Evolutionary conservation across 176 grass and related monocot genomes (phyloP).

Genomic region (Musa beccarii): DNA sequence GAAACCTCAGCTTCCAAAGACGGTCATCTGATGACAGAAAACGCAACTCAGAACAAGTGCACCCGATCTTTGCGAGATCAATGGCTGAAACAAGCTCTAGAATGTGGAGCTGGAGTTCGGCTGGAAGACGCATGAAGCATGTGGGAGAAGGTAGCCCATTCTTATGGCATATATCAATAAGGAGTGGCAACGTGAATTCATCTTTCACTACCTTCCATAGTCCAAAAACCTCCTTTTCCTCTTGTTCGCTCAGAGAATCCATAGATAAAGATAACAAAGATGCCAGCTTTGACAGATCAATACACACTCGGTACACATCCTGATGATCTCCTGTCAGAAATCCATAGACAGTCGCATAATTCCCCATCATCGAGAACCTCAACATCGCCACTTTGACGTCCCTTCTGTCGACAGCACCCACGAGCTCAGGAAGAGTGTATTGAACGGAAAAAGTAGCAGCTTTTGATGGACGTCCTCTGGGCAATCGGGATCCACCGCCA

Average conservation of each 20-base stretch:
- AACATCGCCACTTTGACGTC: constrained; percentile 42
- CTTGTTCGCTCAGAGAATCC: constrained; percentile 19
- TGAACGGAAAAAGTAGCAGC: constrained; percentile 30
- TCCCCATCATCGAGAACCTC: constrained; percentile 48
- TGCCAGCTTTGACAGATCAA: constrained; percentile 43
- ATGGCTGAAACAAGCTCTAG: constrained; percentile 45
- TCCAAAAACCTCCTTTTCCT: constrained; percentile 44
- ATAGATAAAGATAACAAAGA: constrained; percentile 48
- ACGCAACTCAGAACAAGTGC: constrained; percentile 64
- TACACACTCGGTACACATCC: constrained; percentile 42
- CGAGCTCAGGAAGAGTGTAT: constrained; percentile 44
- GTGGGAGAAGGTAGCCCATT: constrained; percentile 45
- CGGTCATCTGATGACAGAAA: constrained; percentile 53
- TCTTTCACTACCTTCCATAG: constrained; percentile 65
- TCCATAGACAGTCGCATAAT: constrained; percentile 47
- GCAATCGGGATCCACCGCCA: constrained; percentile 23
- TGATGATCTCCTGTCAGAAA: constrained; percentile 30
- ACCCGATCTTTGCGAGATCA: constrained; percentile 35
- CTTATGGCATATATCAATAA: constrained; percentile 50
- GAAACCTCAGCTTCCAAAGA: constrained; percentile 55
- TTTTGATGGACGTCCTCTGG: constrained; percentile 26
- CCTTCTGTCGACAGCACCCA: not conserved
- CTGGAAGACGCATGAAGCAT: constrained; percentile 69
- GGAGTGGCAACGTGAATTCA: constrained; percentile 49
- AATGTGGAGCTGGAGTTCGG: constrained; percentile 52